Percentiles rank a stretch among this genome's conserved stretches.
Evolutionary conservation across 2,329 filamentous ascomycete species (phyloP).

Genomic region (Keithomyces neogunnii): DNA sequence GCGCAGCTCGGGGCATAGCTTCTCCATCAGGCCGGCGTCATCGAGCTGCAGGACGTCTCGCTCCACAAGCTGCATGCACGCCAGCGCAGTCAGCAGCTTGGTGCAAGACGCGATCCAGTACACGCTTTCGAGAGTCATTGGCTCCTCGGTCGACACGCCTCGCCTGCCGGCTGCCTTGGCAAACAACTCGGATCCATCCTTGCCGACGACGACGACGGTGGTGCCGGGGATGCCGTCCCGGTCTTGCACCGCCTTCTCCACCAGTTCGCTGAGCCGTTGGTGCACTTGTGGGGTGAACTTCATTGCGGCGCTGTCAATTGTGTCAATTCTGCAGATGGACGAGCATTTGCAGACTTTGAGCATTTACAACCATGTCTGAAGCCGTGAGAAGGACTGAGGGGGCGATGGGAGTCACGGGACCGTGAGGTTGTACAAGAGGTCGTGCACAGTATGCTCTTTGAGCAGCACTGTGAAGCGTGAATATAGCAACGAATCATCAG

Average conservation of each 20-base stretch:
- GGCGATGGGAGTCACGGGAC: no score
- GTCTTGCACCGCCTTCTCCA: constrained; percentile 29
- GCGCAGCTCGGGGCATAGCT: constrained; percentile 40
- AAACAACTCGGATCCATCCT: constrained; percentile 37
- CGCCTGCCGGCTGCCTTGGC: constrained; percentile 38
- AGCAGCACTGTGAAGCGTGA: no score
- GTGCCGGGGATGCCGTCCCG: constrained; percentile 34
- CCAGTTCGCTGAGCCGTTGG: constrained; percentile 12
- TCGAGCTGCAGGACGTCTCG: constrained; percentile 38
- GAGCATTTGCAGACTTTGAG: no score
- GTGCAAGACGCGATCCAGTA: constrained; percentile 54
- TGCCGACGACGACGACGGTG: constrained; percentile 37
- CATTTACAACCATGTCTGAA: no score
- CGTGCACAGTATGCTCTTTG: no score
- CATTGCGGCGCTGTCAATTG: neutral
- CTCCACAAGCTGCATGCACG: constrained; percentile 51
- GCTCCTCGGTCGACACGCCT: constrained; percentile 32
- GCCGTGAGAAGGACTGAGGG: no score
- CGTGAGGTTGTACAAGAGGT: no score
- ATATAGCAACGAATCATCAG: no score
- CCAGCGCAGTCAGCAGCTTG: constrained; percentile 44
- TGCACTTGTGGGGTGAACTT: neutral
- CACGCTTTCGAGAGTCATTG: constrained; percentile 50
- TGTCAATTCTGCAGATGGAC: no score
- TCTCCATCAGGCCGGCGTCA: constrained; percentile 35